Base-by-base conservation (phyloP, 805 yeast species). In the Kodamaea kaohsiungensis region DNA sequence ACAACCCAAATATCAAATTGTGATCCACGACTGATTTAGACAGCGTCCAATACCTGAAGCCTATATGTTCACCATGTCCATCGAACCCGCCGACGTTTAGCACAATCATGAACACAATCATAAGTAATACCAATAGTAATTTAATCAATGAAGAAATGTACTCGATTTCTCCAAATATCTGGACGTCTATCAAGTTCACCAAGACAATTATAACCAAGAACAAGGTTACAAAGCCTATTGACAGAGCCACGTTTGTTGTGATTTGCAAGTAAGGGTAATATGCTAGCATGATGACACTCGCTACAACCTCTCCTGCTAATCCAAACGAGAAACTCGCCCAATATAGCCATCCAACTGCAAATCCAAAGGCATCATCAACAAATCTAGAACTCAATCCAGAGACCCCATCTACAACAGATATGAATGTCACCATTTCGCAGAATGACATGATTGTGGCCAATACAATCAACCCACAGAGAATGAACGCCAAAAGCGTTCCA, bases 381-480 rank as follows among this genome's bases (percentile, higher is more conserved):
- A 87, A 87, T 42, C 96, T 69, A 0, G 92, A 82, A 1, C 89
- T 83, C 25, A 89, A 74, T 0, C 91, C 92, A 0, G 90, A 81
- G 3, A 88, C 87, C 6, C 93, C 91, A 43, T 88, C 89, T 17
- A 87, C 86, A n/a, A 87, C 80, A 0, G 95, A 91, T 17, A 88
- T 84, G 54, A 89, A 75, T 0, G 95, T 86, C 3, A 88, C 87
- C 87, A 88, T 87, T 66, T 88, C 96, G 55, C 93, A 89, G 66
- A 87, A 86, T 3, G 91, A 85, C 13, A 85, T 70, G 80, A 88
- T 83, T 0, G 93, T 85, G 0, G 87, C 80, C 22, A 86, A 65
- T 1, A 88, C 91, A 10, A 88, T 74, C 1, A 82, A 63, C 0
- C 92, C 95, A 25, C 89, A 78, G 8, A 88, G 69, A 0, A 78